These are phyloP conservation scores for Funneliformis mosseae DNA, from an alignment of 192 early-diverging fungal species.

Conservation along the genomic window DNA sequence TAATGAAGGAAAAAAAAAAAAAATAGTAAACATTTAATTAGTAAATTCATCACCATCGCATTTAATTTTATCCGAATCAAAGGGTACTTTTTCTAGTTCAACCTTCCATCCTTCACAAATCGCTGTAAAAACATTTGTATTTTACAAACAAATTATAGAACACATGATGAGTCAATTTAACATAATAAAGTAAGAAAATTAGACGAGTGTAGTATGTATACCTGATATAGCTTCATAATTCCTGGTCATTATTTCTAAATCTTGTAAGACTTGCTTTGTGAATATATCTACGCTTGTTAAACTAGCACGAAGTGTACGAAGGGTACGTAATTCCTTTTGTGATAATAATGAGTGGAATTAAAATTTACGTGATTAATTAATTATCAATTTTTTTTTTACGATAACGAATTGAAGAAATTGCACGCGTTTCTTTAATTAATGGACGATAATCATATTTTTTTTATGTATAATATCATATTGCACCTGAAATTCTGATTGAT, in stretches of 20 bases:
- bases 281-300: neutral
- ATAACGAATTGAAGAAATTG: neutral
- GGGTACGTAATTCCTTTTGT: constrained; percentile 9
- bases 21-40: too few species aligned
- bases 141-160: neutral
- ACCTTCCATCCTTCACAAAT: constrained; percentile 7
- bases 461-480: too few species aligned
- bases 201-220: neutral
- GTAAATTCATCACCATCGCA: neutral
- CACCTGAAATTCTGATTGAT: neutral
- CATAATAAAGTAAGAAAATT: too few species aligned
- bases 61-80: neutral
- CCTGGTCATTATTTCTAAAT: constrained; percentile 8
- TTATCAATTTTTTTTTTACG: too few species aligned
- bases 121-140: too few species aligned
- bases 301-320: constrained; percentile 10
- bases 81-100: neutral
- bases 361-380: too few species aligned
- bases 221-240: constrained; percentile 4
- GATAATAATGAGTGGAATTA: too few species aligned
- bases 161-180: too few species aligned
- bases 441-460: neutral
- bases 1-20: neutral
- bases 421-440: neutral
- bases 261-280: neutral